Evolutionary conservation across 768 basidiomycete species (phyloP).

Genomic region (Lactarius vividus): DNA sequence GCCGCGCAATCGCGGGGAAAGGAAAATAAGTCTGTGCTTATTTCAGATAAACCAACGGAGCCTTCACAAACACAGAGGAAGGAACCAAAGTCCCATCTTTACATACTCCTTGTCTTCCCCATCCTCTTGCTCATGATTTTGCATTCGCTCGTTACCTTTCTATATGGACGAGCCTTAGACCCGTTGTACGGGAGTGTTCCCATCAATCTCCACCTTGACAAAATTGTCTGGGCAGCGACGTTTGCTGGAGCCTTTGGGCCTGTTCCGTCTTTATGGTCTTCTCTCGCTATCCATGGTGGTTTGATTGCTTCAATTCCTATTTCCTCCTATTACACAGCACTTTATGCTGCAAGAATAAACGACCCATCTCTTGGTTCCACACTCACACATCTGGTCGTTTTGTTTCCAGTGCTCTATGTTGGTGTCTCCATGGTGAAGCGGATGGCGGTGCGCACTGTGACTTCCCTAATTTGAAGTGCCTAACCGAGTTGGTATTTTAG

Average conservation of each 20-base stretch:
- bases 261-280: conserved; percentile 34
- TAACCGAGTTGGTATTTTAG: conserved; percentile 7
- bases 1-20: conserved; percentile 5
- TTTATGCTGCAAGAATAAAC: conserved; percentile 52
- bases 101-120: conserved; percentile 30
- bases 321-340: conserved; percentile 65
- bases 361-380: conserved; percentile 58
- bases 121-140: conserved; percentile 31
- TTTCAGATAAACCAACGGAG: neutral
- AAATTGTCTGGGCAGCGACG: conserved; percentile 38
- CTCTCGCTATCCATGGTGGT: conserved; percentile 40
- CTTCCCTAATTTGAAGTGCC: neutral
- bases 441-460: conserved; percentile 38
- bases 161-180: conserved; percentile 60
- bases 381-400: conserved; percentile 52
- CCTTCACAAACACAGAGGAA: neutral
- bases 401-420: conserved; percentile 56
- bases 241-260: conserved; percentile 37
- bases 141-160: conserved; percentile 57
- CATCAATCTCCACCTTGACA: conserved; percentile 48
- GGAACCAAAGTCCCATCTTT: conserved; percentile 8
- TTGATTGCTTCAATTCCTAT: conserved; percentile 50
- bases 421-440: conserved; percentile 46
- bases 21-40: neutral
- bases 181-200: conserved; percentile 68